Conservation (phyloP, 169 alveolate genomes). For the Amoebophrya sp. region DNA sequence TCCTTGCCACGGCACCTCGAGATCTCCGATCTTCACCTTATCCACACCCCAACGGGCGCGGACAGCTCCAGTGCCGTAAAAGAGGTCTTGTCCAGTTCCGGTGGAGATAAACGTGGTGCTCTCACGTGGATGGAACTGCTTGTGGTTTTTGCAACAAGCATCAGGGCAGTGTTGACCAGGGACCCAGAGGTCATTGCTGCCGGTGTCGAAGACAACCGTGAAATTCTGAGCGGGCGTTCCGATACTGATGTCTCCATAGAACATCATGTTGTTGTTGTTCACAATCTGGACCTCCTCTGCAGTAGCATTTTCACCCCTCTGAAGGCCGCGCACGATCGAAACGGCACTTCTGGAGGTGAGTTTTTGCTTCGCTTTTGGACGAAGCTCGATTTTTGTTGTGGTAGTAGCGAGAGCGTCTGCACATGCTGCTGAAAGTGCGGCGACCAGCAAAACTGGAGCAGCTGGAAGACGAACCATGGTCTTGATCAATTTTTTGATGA, state of each 20-base stretch:
- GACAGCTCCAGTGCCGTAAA: conserved; percentile 4
- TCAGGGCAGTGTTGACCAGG: neutral
- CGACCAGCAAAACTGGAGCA: no score
- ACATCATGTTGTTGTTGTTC: conserved; percentile 1
- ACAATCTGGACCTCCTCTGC: neutral
- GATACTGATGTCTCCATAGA: neutral
- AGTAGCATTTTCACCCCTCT: neutral
- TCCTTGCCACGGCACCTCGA: conserved; percentile 22
- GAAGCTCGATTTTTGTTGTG: no score
- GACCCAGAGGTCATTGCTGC: neutral
- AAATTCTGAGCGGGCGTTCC: neutral
- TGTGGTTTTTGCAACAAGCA: neutral
- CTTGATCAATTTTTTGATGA: no score
- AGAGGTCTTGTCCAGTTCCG: neutral
- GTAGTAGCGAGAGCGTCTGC: no score
- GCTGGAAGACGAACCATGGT: no score
- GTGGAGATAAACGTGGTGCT: neutral
- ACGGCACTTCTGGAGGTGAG: no score
- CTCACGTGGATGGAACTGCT: neutral
- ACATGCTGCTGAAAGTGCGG: no score
- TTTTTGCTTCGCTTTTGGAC: no score
- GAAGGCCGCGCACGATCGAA: neutral
- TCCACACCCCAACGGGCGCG: neutral
- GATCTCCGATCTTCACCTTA: neutral
- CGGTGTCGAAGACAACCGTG: conserved; percentile 4